phyloP scores from a whole-genome alignment of 306 rosid genomes.

The Cucurbita moschata region DNA sequence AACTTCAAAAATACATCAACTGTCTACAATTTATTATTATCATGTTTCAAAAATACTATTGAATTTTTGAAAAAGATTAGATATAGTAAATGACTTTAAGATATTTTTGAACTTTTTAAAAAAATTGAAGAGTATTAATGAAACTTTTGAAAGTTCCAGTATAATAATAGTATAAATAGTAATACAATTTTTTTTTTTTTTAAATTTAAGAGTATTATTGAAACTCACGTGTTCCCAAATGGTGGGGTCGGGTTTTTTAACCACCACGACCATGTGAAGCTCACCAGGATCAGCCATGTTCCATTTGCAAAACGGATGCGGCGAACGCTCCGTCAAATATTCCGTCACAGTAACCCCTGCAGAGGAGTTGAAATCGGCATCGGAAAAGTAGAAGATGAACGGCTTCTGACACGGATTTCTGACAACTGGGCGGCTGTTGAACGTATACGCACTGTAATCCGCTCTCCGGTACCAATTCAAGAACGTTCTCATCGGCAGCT shows the following conservation, averaged over 20 bases:
- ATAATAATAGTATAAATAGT: too few relatives aligned
- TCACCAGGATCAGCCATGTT: conserved; percentile 53
- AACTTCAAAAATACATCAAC: too few relatives aligned
- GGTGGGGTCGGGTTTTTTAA: conserved; percentile 57
- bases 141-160: too few relatives aligned
- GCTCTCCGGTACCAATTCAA: conserved; percentile 86
- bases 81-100: too few relatives aligned
- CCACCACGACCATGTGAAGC: conserved; percentile 31
- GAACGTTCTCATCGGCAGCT: conserved; percentile 90
- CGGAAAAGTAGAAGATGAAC: conserved; percentile 62
- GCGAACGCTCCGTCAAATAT: conserved; percentile 36
- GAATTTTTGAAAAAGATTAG: too few relatives aligned
- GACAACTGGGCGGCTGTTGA: conserved; percentile 84
- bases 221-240: conserved; percentile 33
- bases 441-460: conserved; percentile 85
- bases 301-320: conserved; percentile 72
- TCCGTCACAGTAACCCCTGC: conserved; percentile 29
- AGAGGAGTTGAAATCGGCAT: conserved; percentile 25
- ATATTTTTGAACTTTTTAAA: too few relatives aligned
- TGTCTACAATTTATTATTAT: too few relatives aligned
- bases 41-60: too few relatives aligned
- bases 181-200: too few relatives aligned
- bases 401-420: conserved; percentile 88
- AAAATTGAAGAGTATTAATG: too few relatives aligned
- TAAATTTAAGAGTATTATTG: too few relatives aligned